Evolutionary conservation across 2,329 filamentous ascomycete genomes (phyloP).

Genomic region (Botryosphaeria agaves): DNA sequence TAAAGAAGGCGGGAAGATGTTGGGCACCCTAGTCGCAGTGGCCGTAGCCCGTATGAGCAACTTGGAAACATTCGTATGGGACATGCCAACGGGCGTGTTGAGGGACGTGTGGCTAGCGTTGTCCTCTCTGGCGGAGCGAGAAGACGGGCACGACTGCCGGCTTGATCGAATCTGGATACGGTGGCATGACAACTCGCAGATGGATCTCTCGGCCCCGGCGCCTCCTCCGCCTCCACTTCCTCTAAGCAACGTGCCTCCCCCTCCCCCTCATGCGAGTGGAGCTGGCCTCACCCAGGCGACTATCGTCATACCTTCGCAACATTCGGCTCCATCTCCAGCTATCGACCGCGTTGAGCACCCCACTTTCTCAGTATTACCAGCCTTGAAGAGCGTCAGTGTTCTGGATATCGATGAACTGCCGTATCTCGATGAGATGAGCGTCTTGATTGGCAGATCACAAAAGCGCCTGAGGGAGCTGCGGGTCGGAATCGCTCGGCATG

Average conservation of each 20-base stretch:
- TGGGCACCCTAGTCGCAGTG: constrained; percentile 65
- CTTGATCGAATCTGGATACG: constrained; percentile 63
- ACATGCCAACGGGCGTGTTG: constrained; percentile 74
- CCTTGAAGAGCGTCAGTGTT: constrained; percentile 57
- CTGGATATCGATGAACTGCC: constrained; percentile 69
- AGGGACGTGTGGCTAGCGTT: constrained; percentile 69
- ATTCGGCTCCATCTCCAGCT: constrained; percentile 14
- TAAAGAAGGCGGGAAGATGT: constrained; percentile 74
- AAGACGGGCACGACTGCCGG: constrained; percentile 42
- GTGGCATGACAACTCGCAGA: constrained; percentile 59
- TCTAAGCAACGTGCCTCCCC: constrained; percentile 9
- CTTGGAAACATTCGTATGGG: constrained; percentile 70
- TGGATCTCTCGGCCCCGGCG: constrained; percentile 18
- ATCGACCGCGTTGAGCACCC: constrained; percentile 53
- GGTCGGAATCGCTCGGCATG: constrained; percentile 48
- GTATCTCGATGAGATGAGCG: constrained; percentile 68
- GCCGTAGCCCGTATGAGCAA: constrained; percentile 69
- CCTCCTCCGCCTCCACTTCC: constrained; percentile 17
- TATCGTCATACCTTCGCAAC: constrained; percentile 7
- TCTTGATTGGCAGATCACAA: constrained; percentile 55
- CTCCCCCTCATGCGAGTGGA: constrained; percentile 13
- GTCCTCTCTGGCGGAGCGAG: constrained; percentile 47
- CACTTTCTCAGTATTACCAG: constrained; percentile 60
- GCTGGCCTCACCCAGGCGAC: constrained; percentile 9
- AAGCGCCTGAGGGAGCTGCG: constrained; percentile 51